phyloP scores from a whole-genome alignment of 2,329 filamentous ascomycete species.

The Nigrospora sphaerica region DNA sequence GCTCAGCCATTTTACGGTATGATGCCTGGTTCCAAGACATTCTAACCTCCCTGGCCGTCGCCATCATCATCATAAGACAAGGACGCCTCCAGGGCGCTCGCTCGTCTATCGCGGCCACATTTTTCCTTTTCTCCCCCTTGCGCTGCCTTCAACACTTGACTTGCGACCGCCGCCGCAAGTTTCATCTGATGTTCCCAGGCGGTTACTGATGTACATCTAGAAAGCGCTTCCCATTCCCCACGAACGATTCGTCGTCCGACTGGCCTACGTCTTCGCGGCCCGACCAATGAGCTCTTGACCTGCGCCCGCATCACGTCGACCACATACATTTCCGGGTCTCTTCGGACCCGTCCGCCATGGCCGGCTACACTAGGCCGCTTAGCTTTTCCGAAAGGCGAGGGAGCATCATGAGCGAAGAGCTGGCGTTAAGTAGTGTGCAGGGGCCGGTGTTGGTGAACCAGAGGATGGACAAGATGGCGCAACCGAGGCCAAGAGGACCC shows the following conservation, averaged over 20 bases:
- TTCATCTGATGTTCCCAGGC: neutral
- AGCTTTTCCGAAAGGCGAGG: conserved; percentile 57
- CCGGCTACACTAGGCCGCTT: conserved; percentile 37
- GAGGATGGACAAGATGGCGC: conserved; percentile 46
- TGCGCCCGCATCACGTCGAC: neutral
- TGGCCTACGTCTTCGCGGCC: neutral
- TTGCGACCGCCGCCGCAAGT: neutral
- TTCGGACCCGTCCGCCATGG: neutral
- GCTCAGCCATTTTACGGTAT: no score
- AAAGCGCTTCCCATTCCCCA: neutral
- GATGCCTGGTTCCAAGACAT: no score
- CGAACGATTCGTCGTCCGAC: neutral
- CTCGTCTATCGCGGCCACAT: no score
- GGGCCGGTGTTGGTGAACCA: conserved; percentile 30
- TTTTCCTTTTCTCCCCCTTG: no score
- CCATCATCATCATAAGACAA: no score
- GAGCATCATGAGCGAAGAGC: conserved; percentile 49
- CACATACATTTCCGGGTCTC: neutral
- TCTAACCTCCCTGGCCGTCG: no score
- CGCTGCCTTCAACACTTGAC: no score
- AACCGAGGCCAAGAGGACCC: conserved; percentile 47
- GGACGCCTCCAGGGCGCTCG: no score
- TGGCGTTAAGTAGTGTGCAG: conserved; percentile 44
- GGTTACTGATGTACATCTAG: neutral
- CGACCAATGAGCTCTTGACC: neutral